Conservation (phyloP, 495 filamentous ascomycete genomes). For the Podospora australis region DNA sequence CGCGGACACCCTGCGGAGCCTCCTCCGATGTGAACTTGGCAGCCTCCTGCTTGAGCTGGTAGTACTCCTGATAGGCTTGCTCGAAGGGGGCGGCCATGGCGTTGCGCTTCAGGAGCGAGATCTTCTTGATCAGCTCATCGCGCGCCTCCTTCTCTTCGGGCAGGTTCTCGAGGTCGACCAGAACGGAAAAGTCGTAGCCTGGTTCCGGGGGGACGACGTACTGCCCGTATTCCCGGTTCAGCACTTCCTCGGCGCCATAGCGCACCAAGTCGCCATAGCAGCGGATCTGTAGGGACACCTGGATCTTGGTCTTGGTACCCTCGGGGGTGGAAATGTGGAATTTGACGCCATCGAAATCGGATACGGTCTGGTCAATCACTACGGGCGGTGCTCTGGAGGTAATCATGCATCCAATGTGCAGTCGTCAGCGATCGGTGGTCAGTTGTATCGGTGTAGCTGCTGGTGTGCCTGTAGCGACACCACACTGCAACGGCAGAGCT, state of each 20-base stretch:
- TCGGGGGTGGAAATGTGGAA: conserved; percentile 98
- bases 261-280: conserved; percentile 88
- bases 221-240: conserved; percentile 88
- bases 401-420: conserved; percentile 1
- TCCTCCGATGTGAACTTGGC: conserved; percentile 86
- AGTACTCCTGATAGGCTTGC: conserved; percentile 88
- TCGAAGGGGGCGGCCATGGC: conserved; percentile 98
- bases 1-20: conserved; percentile 78
- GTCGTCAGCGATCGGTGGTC: conserved; percentile 7
- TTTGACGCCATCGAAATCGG: conserved; percentile 95
- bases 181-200: conserved; percentile 91
- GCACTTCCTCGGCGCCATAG: conserved; percentile 85
- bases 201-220: conserved; percentile 83
- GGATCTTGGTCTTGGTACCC: conserved; percentile 81
- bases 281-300: conserved; percentile 86
- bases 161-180: conserved; percentile 79
- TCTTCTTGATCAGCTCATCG: conserved; percentile 76
- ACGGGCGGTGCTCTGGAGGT: conserved; percentile 68
- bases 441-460: neutral
- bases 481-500: conserved; percentile 6
- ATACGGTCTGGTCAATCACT: conserved; percentile 93
- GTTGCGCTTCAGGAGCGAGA: conserved; percentile 90
- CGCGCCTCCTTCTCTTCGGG: conserved; percentile 71
- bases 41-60: conserved; percentile 74
- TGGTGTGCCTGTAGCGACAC: neutral